Conservation (phyloP, 2,329 filamentous ascomycete genomes). For the Epichloe brachyelytri region DNA sequence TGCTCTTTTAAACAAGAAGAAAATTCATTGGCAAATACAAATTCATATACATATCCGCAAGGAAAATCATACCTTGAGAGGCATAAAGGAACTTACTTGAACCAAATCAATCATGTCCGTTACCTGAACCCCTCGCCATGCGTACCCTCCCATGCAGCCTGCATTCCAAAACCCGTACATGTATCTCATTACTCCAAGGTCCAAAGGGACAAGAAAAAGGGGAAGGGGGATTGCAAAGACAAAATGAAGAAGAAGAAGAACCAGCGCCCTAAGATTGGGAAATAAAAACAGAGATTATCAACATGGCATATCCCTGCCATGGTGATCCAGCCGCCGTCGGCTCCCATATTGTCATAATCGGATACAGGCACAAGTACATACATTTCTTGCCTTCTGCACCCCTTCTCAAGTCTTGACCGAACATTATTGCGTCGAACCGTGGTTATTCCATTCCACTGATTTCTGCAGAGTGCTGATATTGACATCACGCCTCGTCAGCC, state of each 20-base stretch:
- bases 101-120: not conserved
- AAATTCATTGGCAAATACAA: not conserved
- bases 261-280: too few relatives aligned
- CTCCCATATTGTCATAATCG: not conserved
- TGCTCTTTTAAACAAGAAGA: too few relatives aligned
- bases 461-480: not conserved
- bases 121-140: not conserved
- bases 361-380: too few relatives aligned
- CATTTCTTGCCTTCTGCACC: too few relatives aligned
- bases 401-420: too few relatives aligned
- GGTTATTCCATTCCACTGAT: too few relatives aligned
- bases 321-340: not conserved
- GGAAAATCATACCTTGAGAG: not conserved
- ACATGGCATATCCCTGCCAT: not conserved
- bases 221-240: not conserved
- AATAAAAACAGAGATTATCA: too few relatives aligned
- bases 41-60: not conserved
- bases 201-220: not conserved
- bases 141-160: not conserved
- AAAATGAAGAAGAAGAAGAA: not conserved
- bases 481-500: constrained; percentile 10
- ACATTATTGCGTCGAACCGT: too few relatives aligned
- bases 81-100: not conserved
- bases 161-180: not conserved
- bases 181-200: not conserved